phyloP scores from a whole-genome alignment of 257 asterid species.

The Solanum ahanhuiri region DNA sequence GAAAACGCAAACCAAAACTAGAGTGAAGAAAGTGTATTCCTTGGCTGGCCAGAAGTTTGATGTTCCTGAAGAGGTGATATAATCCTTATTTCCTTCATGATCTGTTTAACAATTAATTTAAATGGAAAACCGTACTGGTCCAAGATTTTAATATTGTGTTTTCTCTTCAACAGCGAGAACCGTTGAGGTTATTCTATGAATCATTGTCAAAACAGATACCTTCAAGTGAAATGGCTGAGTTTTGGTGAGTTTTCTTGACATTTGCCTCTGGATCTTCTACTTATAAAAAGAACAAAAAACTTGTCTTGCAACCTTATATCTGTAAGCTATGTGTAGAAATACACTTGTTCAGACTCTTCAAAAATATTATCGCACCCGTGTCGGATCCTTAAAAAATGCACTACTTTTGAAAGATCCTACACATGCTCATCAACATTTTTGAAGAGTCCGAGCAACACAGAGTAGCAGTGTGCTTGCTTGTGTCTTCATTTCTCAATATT shows the following conservation, averaged over 20 bases:
- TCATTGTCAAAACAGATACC: conserved; percentile 81
- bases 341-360: not conserved
- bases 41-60: conserved; percentile 89
- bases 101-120: not conserved
- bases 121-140: not conserved
- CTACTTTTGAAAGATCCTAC: not conserved
- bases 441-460: not conserved
- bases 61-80: conserved; percentile 78
- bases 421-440: not conserved
- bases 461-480: not conserved
- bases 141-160: not conserved
- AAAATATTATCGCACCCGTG: not conserved
- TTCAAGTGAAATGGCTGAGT: conserved; percentile 93
- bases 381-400: not conserved
- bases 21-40: conserved; percentile 71
- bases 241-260: conserved; percentile 36
- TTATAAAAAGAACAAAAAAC: not conserved
- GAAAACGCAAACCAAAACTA: conserved; percentile 47
- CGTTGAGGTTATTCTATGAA: conserved; percentile 81
- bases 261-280: not conserved
- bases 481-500: not conserved
- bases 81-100: not conserved
- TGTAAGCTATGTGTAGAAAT: not conserved
- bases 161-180: conserved; percentile 59
- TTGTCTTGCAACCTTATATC: not conserved